Evolutionary conservation across 179 eudicot genomes (phyloP), one percentile per base, ranked within the genome.

Genomic region (Silene vulgaris): DNA sequence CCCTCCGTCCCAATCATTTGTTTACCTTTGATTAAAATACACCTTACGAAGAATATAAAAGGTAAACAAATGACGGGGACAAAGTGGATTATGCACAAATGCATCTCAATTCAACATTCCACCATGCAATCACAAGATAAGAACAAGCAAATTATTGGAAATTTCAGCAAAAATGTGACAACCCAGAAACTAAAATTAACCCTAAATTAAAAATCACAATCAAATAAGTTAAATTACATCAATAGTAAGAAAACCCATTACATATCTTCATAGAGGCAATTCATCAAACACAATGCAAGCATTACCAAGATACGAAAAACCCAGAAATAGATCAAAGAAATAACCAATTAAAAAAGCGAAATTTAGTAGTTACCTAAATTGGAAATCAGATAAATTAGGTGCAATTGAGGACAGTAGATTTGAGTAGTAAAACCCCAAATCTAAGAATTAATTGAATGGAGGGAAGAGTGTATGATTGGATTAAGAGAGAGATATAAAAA

Each of bases 251-350:
- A 2, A 43, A 48, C 50, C 65, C 29, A 66, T 7, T 16, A 52
- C 48, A 40, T 3, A 32, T 54, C 2, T 74, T 69, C 62, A 21
- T 17, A 50, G 29, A 71, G 60, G 69, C 52, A 75, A 30, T 72
- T 59, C 48, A 66, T 40, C 65, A 66, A 23, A 80, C 71, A 76
- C 48, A 40, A 43, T 66, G 56, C 29, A 60, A 2, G 77, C 79
- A 75, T 30, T 16, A 28, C 0, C 17, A 35, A 67, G 40, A 11
- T 9, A 19, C 35, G 28, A 37, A 65, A 71, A 75, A 6, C 13
- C 67, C 69, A 35, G 40, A 50, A 56, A 3, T 4, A 75, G 32
- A 28, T 11, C 72, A 60, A 76, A 75, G 14, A 71, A 75, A 67
- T 40, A 30, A 74, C 20, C 21, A 20, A 64, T 28, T 8, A 37